Evolutionary conservation across 805 yeast species (phyloP).

Genomic region (Brettanomyces custersianus): DNA sequence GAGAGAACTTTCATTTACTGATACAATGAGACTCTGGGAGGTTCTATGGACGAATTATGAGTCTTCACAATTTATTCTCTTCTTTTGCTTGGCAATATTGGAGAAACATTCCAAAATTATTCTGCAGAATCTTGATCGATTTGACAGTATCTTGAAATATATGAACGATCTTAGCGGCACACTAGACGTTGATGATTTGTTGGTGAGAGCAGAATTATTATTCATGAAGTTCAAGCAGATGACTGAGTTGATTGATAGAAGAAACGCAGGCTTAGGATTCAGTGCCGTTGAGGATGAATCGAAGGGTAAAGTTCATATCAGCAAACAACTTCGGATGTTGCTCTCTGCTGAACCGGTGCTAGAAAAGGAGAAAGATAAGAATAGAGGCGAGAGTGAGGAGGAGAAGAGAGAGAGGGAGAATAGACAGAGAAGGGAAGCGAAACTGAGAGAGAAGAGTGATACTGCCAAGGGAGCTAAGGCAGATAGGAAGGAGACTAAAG

Average conservation of each 20-base stretch:
- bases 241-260: slow-evolving; percentile 66
- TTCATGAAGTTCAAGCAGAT: slow-evolving; percentile 75
- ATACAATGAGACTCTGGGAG: slow-evolving; percentile 83
- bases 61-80: slow-evolving; percentile 80
- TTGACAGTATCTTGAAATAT: slow-evolving; percentile 88
- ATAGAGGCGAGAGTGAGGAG: slow-evolving; percentile 15
- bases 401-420: not conserved
- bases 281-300: slow-evolving; percentile 3
- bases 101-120: slow-evolving; percentile 80
- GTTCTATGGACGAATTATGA: slow-evolving; percentile 81
- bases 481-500: not conserved
- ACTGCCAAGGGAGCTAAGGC: not conserved
- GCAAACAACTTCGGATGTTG: slow-evolving; percentile 49
- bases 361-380: slow-evolving; percentile 33
- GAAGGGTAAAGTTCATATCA: slow-evolving; percentile 20
- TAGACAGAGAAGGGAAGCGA: not conserved
- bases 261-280: slow-evolving; percentile 17
- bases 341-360: slow-evolving; percentile 54
- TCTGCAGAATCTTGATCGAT: slow-evolving; percentile 59
- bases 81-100: slow-evolving; percentile 80
- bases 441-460: not conserved
- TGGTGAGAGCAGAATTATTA: slow-evolving; percentile 77
- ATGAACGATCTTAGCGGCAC: slow-evolving; percentile 83
- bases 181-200: slow-evolving; percentile 63
- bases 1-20: slow-evolving; percentile 77